A percentile compares a stretch with the other conserved stretches of the same genome.
Conservation (phyloP, 371 early-diverging fungal genomes). For the Scutellospora calospora region DNA sequence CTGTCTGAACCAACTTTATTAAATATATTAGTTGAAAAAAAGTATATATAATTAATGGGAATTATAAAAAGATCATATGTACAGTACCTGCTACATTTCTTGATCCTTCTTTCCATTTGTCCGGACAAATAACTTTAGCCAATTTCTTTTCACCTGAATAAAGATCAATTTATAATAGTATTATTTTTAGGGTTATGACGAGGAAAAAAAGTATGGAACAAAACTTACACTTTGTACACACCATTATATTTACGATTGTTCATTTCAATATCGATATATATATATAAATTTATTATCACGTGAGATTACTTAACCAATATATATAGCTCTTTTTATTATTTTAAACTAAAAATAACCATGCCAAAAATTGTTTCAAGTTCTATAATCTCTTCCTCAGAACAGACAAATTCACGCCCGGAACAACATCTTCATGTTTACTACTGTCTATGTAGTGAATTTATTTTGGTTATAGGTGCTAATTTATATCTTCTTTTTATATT, state of each 20-base stretch:
- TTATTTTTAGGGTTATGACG: too few species aligned
- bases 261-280: too few species aligned
- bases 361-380: constrained; percentile 74
- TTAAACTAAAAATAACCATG: too few species aligned
- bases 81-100: constrained; percentile 59
- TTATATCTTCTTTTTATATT: background rate
- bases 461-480: constrained; percentile 67
- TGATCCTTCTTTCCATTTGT: constrained; percentile 78
- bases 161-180: too few species aligned
- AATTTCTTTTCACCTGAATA: constrained; percentile 69
- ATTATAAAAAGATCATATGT: background rate
- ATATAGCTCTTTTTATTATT: too few species aligned
- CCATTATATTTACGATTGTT: too few species aligned
- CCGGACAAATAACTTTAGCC: constrained; percentile 66
- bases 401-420: constrained; percentile 53
- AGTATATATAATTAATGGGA: background rate
- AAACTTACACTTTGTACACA: background rate
- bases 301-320: too few species aligned
- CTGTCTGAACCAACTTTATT: constrained; percentile 55
- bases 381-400: constrained; percentile 71
- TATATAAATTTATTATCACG: too few species aligned
- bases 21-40: background rate
- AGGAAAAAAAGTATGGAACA: background rate
- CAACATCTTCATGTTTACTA: constrained; percentile 72
- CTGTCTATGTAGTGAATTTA: constrained; percentile 78